Evolutionary conservation across 2,329 filamentous ascomycete species (phyloP), one percentile per base, ranked within the genome.

Genomic region (Fusarium liriodendri): DNA sequence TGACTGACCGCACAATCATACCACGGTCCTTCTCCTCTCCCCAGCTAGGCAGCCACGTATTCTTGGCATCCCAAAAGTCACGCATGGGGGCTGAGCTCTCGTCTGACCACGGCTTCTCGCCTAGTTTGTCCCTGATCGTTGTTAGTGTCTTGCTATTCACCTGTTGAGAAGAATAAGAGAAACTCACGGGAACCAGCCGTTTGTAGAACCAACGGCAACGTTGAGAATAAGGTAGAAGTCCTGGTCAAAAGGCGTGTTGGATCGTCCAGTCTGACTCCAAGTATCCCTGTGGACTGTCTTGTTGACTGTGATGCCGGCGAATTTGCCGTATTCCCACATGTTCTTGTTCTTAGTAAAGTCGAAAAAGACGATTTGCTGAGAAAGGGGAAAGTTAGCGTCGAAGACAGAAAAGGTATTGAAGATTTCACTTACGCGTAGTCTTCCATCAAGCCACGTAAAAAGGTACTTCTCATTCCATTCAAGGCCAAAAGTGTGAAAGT

Each of bases 401-500:
- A 45, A 45, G 13, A 5, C 13, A 14, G 42, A 16, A 14, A 25
- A 22, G 0, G 1, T 0, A n/a, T 42, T 2, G 40, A 8, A 20
- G 1, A 1, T 22, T 22, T 45, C 78, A 66, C 82, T 76, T 67
- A 83, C 81, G 66, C 83, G 78, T 5, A 85, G 79, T 3, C 83
- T 81, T 52, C 80, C 83, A 69, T 89, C 85, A 10, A 88, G 79
- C 75, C 86, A 89, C 3, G 85, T 87, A 77, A 86, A 88, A 8
- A 89, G 79, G 76, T 88, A 88, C 57, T 87, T 84, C 70, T 85
- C 81, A 25, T 80, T 82, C 87, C 87, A 89, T 73, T 88, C 86
- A 6, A 89, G 67, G 1, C 86, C 87, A 64, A 84, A 89, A 1
- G 84, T 88, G 75, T 88, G 85, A 74, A 84, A 88, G 1, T 70